Base-by-base conservation (phyloP, 495 filamentous ascomycete species). In the Xylaria longipes region DNA sequence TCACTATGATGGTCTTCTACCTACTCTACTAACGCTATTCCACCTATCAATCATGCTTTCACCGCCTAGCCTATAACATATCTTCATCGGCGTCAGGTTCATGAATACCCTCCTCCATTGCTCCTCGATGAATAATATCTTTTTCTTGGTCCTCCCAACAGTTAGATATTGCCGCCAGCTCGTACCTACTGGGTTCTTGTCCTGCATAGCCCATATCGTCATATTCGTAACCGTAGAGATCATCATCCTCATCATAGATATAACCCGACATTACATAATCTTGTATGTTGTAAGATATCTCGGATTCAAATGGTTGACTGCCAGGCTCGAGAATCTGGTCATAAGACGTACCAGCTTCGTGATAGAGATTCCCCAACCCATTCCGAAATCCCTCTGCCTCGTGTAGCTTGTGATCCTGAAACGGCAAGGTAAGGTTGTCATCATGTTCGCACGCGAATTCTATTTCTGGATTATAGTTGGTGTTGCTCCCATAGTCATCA, bases 251-350 rank as follows among this genome's bases (percentile, higher is more conserved):
- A 9, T 70, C 68, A 31, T 52, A 52, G 1, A 45, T 64, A n/a
- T 29, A 54, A 64, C 43, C 58, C 11, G n/a, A 68, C 46, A 64
- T 70, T 29, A 15, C 15, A 17, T 68, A 25, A 45, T 60, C 66
- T 33, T 33, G 14, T 27, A 60, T 31, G n/a, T 14, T 33, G 35
- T 56, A 17, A 5, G 50, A 45, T 3, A 46, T 14, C 25, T 33
- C 39, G 11, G 66, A 25, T 45, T 46, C 25, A 0, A 11, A 8
- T 25, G 63, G 46, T 22, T 37, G 43, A 70, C 17, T 61, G 25
- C 41, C 15, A 31, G 27, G n/a, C 14, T 69, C 54, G 20, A 22
- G 17, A 4, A 61, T 2, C 7, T 39, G 67, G 22, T 48, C 14
- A 22, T 17, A 29, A 29, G 11, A 25, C 4, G n/a, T 29, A 20